These are phyloP conservation scores for Pachysolen tannophilus DNA, from an alignment of 805 yeast genomes.

Conservation along the genomic window DNA sequence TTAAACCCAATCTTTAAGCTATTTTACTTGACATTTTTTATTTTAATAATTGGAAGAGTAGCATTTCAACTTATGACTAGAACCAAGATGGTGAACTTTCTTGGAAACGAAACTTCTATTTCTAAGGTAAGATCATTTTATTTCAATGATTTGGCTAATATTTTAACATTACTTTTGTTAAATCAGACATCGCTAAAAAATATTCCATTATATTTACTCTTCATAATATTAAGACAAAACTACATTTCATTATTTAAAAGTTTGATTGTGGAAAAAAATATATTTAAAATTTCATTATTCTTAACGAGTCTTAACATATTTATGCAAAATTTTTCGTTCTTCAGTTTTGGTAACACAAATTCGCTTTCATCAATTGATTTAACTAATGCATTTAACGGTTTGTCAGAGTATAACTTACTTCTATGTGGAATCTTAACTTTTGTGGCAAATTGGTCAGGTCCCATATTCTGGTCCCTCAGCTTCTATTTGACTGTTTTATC, in stretches of 20 bases:
- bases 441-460: constrained; percentile 77
- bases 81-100: too few relatives aligned
- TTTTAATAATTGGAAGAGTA: constrained; percentile 24
- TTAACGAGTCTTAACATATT: constrained; percentile 34
- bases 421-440: constrained; percentile 75
- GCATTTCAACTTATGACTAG: constrained; percentile 16
- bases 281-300: constrained; percentile 10
- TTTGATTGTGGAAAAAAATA: constrained; percentile 11
- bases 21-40: constrained; percentile 22
- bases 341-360: constrained; percentile 85
- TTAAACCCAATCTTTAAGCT: constrained; percentile 27
- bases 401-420: constrained; percentile 57
- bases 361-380: constrained; percentile 87
- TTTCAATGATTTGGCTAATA: constrained; percentile 28
- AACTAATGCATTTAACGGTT: constrained; percentile 88
- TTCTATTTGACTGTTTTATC: constrained; percentile 28
- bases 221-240: constrained; percentile 20
- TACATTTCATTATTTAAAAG: constrained; percentile 6
- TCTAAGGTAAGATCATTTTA: constrained; percentile 4
- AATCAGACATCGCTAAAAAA: constrained; percentile 42
- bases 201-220: constrained; percentile 39
- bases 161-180: constrained; percentile 32
- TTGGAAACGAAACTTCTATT: too few relatives aligned
- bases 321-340: constrained; percentile 72
- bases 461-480: constrained; percentile 71